Percentiles rank a stretch among this genome's conserved stretches.
These are phyloP conservation scores for Corylus heterophylla DNA, from an alignment of 306 rosid genomes.

Conservation along the genomic window DNA sequence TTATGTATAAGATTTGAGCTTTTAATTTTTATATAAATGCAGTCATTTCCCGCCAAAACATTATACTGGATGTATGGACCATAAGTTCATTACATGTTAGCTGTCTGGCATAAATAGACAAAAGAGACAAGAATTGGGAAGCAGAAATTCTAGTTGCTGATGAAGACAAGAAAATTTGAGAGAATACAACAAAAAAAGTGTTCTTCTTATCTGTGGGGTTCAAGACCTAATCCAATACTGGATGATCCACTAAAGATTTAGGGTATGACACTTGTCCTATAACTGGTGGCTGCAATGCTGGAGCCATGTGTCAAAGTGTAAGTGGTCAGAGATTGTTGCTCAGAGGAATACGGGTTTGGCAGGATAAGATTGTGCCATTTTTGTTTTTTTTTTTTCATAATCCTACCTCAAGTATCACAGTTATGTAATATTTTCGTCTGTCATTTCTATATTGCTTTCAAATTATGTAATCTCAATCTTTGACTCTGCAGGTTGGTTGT, in stretches of 20 bases:
- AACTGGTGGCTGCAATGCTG: conserved; percentile 26
- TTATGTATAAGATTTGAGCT: background rate
- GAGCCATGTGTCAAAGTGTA: conserved; percentile 32
- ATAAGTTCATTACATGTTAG: background rate
- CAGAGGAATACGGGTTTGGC: conserved; percentile 7
- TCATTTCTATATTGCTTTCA: conserved; percentile 5
- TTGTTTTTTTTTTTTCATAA: conserved; percentile 10
- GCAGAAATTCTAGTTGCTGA: conserved; percentile 17
- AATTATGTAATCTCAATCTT: background rate
- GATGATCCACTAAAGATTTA: conserved; percentile 34
- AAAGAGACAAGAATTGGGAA: conserved; percentile 12
- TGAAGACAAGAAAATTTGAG: conserved; percentile 28
- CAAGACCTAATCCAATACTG: conserved; percentile 24
- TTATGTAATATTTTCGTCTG: conserved; percentile 1
- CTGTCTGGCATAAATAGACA: background rate
- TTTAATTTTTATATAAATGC: background rate
- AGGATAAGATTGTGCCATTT: conserved; percentile 39
- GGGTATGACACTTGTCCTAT: conserved; percentile 26
- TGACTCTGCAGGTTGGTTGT: background rate
- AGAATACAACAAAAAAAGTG: conserved; percentile 5
- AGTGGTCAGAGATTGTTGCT: conserved; percentile 25
- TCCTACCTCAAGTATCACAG: conserved; percentile 18
- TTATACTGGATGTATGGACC: background rate
- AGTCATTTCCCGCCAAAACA: background rate
- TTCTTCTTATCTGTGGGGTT: conserved; percentile 15